phyloP scores from a whole-genome alignment of 2,329 filamentous ascomycete genomes.

The Colletotrichum camelliae region DNA sequence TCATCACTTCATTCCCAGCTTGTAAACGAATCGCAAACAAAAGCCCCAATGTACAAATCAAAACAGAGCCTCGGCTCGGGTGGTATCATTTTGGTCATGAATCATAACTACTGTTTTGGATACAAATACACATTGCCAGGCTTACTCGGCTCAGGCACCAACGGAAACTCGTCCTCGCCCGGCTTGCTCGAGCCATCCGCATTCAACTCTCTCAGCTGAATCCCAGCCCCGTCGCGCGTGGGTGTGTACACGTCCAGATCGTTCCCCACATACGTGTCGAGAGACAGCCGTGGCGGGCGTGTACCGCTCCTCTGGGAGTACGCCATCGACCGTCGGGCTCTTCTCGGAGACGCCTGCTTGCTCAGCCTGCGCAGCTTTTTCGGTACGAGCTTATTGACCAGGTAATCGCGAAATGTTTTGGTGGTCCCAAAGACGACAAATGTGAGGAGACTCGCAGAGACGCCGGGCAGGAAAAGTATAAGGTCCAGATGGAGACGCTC shows the following conservation, averaged over 20 bases:
- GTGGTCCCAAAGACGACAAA: conserved; percentile 32
- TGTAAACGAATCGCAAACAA: background rate
- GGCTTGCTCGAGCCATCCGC: background rate
- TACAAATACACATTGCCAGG: conserved; percentile 13
- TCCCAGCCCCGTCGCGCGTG: background rate
- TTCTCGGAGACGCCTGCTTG: background rate
- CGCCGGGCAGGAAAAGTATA: conserved; percentile 29
- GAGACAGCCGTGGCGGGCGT: background rate
- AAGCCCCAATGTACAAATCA: background rate
- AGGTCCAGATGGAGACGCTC: conserved; percentile 23
- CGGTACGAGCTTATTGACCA: conserved; percentile 24
- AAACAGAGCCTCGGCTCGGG: background rate
- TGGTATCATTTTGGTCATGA: conserved; percentile 20
- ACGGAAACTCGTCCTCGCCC: conserved; percentile 2
- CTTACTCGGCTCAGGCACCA: background rate
- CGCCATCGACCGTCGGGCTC: background rate
- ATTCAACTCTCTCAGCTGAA: conserved; percentile 8
- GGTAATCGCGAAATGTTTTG: conserved; percentile 26
- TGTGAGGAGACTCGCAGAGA: conserved; percentile 26
- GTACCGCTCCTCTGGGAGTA: background rate
- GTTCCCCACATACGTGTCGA: background rate
- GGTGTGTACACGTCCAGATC: background rate
- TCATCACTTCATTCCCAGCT: background rate
- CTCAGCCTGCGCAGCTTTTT: background rate
- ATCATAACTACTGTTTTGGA: conserved; percentile 14